A percentile compares a stretch with the other conserved stretches of the same genome.
phyloP scores from a whole-genome alignment of 345 rosid species.

The Gossypium arboreum region DNA sequence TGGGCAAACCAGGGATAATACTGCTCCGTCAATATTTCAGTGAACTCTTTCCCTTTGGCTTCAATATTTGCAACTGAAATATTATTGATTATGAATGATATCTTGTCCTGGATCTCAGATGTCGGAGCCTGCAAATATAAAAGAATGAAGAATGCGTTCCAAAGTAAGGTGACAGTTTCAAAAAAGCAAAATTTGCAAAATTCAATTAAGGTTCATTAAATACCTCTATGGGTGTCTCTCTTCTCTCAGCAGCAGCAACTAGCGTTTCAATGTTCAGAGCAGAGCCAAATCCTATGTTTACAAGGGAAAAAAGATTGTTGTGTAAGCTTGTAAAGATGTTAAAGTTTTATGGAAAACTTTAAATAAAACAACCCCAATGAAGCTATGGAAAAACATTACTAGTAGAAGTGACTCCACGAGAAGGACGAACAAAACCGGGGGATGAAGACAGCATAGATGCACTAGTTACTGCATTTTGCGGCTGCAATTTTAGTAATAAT shows the following conservation, averaged over 20 bases:
- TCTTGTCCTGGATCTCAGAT: constrained; percentile 79
- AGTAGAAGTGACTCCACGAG: constrained; percentile 69
- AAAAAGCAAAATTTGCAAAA: not conserved
- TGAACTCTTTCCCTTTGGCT: constrained; percentile 73
- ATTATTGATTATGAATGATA: constrained; percentile 86
- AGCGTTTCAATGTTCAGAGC: constrained; percentile 94
- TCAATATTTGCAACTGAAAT: constrained; percentile 76
- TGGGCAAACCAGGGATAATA: constrained; percentile 95
- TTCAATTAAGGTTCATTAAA: not conserved
- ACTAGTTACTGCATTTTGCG: constrained; percentile 41
- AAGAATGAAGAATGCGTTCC: not conserved
- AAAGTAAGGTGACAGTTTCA: not conserved
- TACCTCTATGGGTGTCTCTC: constrained; percentile 78
- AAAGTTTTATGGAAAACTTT: constrained; percentile 1
- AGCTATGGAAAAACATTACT: constrained; percentile 39
- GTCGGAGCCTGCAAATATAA: constrained; percentile 63
- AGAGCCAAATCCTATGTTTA: constrained; percentile 80
- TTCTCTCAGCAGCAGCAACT: constrained; percentile 94
- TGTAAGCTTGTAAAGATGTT: constrained; percentile 3
- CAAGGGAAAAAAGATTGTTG: not conserved
- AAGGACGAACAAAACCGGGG: constrained; percentile 56
- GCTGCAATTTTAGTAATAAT: constrained; percentile 15
- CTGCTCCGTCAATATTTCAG: constrained; percentile 75
- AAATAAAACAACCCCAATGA: not conserved
- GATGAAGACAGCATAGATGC: constrained; percentile 45